These are phyloP conservation scores for Lonicera japonica DNA, from an alignment of 129 eudicot species.

Conservation along the genomic window DNA sequence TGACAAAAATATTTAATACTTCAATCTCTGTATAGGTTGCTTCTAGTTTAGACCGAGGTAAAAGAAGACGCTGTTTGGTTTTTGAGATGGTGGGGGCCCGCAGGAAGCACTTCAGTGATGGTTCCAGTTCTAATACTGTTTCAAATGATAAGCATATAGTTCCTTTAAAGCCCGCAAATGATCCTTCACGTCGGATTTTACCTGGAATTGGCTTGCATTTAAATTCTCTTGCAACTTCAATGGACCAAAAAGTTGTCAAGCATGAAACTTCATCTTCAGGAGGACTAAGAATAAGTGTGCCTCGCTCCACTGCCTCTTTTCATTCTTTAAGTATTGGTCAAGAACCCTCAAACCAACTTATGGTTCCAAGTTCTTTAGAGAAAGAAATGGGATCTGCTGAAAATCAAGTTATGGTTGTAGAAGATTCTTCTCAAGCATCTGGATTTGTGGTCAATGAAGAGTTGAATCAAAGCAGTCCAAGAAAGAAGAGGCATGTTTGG, in stretches of 20 bases:
- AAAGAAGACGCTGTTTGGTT: constrained; percentile 83
- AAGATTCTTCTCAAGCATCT: constrained; percentile 42
- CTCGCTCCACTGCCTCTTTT: constrained; percentile 35
- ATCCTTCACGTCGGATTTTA: constrained; percentile 48
- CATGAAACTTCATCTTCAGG: constrained; percentile 45
- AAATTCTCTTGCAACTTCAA: constrained; percentile 67
- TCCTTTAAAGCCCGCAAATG: constrained; percentile 35
- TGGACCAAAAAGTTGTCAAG: constrained; percentile 48
- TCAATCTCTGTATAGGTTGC: constrained; percentile 27
- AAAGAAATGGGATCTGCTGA: constrained; percentile 33
- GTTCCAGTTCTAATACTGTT: constrained; percentile 34
- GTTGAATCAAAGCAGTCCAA: constrained; percentile 63
- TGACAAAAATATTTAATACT: background rate
- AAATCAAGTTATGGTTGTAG: constrained; percentile 30
- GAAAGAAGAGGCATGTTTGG: constrained; percentile 68
- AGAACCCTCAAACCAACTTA: constrained; percentile 23
- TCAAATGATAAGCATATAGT: constrained; percentile 30
- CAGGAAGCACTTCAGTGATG: constrained; percentile 46
- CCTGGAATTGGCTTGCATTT: constrained; percentile 91
- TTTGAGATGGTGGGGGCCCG: constrained; percentile 79
- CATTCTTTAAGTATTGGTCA: constrained; percentile 32
- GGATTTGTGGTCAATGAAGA: constrained; percentile 42
- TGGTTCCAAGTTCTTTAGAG: constrained; percentile 34
- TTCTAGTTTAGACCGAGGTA: constrained; percentile 58
- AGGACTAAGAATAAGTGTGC: constrained; percentile 36